Base-by-base conservation (phyloP, 116 monocot species). In the Thalassia testudinum region DNA sequence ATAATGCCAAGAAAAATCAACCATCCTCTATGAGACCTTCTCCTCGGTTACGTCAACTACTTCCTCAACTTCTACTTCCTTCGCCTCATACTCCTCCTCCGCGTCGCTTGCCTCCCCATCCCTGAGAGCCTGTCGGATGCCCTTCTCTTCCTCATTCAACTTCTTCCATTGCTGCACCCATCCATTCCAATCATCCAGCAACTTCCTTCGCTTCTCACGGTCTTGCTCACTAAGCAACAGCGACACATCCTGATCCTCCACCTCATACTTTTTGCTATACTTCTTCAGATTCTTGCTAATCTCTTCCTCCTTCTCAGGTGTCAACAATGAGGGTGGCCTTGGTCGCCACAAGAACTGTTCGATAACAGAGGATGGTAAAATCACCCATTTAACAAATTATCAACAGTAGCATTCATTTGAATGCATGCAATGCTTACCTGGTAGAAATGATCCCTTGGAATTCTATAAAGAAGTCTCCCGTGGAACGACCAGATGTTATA, bases 231-330 rank as follows among this genome's bases (percentile, higher is more conserved):
- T 92, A 34, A 87, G 58, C 40, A 68, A 72, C 62, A 77, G 21
- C 4, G 77, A 92, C 18, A 80, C 87, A 44, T 92, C 92, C 63
- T 92, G 87, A 44, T 92, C 92, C 61, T 92, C 92, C 1, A 54
- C 70, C 52, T 87, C 87, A 19, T 92, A 92, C 38, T 92, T 92
- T 65, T 83, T 92, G 87, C 86, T 86, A 70, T 92, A 92, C 55
- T 71, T 80, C 68, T 72, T 79, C 72, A 92, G 49, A 60, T 92
- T 92, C 74, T 73, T 82, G 0, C 62, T 42, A 20, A 92, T 80
- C 65, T 86, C 87, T 22, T 86, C 92, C 37, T 82, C 92, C 28
- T 86, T 79, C 62, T 86, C 92, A 1, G 72, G 37, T 17, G 49
- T 86, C 58, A 92, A 52, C 24, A 86, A 56, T 23, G 87, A 68